Evolutionary conservation across 352 stramenopile species (phyloP).

Genomic region (Phytophthora idaei): DNA sequence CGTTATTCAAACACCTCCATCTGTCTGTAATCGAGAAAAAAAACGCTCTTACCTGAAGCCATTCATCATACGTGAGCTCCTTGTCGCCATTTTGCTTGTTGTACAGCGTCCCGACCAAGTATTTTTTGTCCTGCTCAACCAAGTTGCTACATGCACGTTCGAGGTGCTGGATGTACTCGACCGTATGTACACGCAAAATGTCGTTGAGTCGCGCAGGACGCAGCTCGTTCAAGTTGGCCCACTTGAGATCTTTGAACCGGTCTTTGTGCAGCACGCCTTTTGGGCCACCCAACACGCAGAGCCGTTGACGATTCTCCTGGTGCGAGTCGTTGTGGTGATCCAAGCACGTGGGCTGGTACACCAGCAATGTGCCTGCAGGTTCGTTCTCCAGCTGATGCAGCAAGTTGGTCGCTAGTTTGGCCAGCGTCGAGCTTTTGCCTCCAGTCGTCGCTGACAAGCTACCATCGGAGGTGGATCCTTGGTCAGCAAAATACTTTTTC

Average conservation of each 20-base stretch:
- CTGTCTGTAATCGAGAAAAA: not conserved
- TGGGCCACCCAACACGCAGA: conserved; percentile 58
- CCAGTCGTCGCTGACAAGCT: conserved; percentile 20
- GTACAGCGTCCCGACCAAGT: conserved; percentile 48
- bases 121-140: conserved; percentile 53
- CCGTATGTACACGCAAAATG: conserved; percentile 66
- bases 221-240: conserved; percentile 64
- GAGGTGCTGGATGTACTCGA: conserved; percentile 70
- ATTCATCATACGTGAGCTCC: conserved; percentile 48
- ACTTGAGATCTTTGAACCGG: conserved; percentile 64
- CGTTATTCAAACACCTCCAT: not conserved
- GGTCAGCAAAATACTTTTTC: conserved; percentile 21
- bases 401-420: conserved; percentile 35
- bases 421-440: conserved; percentile 30
- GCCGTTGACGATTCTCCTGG: conserved; percentile 67
- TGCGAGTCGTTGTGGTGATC: conserved; percentile 82
- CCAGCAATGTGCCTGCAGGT: conserved; percentile 48
- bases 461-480: conserved; percentile 1
- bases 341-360: conserved; percentile 74
- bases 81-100: conserved; percentile 26
- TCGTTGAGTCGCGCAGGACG: conserved; percentile 56
- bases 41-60: conserved; percentile 44
- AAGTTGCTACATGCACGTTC: conserved; percentile 47
- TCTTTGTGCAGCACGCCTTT: conserved; percentile 69
- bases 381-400: conserved; percentile 35